Evolutionary conservation across 768 basidiomycete genomes (phyloP).

Genomic region (Tubosaeta brunneosetosa): DNA sequence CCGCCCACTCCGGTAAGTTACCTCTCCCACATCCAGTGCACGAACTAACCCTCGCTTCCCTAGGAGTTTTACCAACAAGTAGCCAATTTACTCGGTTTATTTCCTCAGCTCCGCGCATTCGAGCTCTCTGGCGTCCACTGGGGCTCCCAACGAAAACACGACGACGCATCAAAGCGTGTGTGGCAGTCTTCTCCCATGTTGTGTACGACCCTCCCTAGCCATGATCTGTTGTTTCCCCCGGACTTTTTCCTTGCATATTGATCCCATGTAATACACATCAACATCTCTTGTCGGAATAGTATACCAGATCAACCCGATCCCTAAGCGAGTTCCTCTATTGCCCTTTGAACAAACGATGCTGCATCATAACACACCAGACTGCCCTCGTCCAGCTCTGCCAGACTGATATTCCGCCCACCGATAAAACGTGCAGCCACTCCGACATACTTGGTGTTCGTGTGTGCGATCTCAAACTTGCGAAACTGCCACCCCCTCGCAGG

Average conservation of each 20-base stretch:
- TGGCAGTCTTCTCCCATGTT: conserved; percentile 53
- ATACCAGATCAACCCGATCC: conserved; percentile 3
- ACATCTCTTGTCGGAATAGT: conserved; percentile 1
- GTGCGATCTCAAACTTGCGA: conserved; percentile 50
- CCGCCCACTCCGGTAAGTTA: conserved; percentile 49
- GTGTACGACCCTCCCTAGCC: conserved; percentile 24
- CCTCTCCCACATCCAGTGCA: background rate
- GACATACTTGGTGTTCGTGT: conserved; percentile 52
- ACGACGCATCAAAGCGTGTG: conserved; percentile 39
- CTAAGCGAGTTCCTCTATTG: conserved; percentile 39
- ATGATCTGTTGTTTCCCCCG: conserved; percentile 29
- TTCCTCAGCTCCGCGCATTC: conserved; percentile 60
- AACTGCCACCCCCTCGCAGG: conserved; percentile 64
- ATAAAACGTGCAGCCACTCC: conserved; percentile 62
- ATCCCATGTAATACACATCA: conserved; percentile 12
- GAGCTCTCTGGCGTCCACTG: conserved; percentile 77
- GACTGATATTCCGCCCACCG: conserved; percentile 37
- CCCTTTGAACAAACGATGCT: conserved; percentile 42
- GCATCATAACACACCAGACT: conserved; percentile 48
- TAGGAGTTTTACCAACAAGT: conserved; percentile 64
- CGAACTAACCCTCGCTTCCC: conserved; percentile 7
- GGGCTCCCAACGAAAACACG: conserved; percentile 49
- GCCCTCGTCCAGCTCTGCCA: conserved; percentile 32
- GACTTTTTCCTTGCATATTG: conserved; percentile 29
- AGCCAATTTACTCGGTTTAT: conserved; percentile 50